These are phyloP conservation scores for Endocalyx cinctus DNA, from an alignment of 2,329 filamentous ascomycete species.

Conservation along the genomic window DNA sequence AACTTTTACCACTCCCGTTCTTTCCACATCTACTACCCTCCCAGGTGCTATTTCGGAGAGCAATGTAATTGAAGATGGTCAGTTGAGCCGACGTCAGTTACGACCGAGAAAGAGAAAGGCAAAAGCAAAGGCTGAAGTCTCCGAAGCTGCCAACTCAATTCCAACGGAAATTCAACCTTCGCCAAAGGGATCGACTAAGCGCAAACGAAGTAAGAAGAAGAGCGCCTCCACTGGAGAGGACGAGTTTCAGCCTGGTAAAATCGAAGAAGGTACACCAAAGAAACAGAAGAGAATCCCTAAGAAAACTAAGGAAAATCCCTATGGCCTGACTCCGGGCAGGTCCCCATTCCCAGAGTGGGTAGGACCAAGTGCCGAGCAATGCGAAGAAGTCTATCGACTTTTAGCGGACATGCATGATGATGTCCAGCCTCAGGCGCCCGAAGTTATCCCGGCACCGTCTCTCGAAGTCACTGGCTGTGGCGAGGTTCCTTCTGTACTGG, in stretches of 20 bases:
- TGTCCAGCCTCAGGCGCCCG: constrained; percentile 49
- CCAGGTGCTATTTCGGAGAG: too few relatives aligned
- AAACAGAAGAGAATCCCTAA: constrained; percentile 18
- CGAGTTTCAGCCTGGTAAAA: not conserved
- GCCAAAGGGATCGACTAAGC: not conserved
- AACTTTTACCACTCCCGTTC: too few relatives aligned
- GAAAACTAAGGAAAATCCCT: constrained; percentile 35
- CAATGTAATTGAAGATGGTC: too few relatives aligned
- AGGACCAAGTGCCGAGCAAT: constrained; percentile 63
- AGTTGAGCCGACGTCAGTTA: too few relatives aligned
- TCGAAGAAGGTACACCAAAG: constrained; percentile 9
- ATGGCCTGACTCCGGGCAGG: constrained; percentile 48
- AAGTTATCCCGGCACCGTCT: constrained; percentile 65
- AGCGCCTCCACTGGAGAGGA: not conserved
- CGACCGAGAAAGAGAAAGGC: constrained; percentile 1
- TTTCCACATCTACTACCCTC: too few relatives aligned
- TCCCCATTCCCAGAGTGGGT: constrained; percentile 65
- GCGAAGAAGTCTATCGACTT: constrained; percentile 62
- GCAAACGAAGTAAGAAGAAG: not conserved
- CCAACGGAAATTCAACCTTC: not conserved
- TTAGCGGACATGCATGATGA: constrained; percentile 63
- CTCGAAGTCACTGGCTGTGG: constrained; percentile 65
- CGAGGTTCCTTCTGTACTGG: constrained; percentile 50
- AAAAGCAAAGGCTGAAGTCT: not conserved
- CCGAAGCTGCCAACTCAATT: not conserved